Evolutionary conservation across 257 asterid species (phyloP), one percentile per base, ranked within the genome.

Genomic region (Solanum sitiens): DNA sequence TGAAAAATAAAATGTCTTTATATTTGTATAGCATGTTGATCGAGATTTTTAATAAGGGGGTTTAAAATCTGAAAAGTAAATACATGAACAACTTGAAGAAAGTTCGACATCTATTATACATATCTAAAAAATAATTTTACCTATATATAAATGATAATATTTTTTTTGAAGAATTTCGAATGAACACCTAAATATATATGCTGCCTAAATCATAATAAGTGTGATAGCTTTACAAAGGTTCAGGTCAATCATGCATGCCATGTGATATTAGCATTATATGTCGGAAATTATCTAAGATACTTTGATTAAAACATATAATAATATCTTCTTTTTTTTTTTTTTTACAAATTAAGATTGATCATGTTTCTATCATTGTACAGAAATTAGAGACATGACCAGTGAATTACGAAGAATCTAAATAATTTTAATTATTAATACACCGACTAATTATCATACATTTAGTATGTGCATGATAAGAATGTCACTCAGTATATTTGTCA

Each of bases 401-500:
- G 83, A 76, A 42, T 76, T 40, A 23, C 23, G 35, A 40, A 76
- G 59, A 76, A 40, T 76, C 59, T 37, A 39, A 21, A 39, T 23
- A 70, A 70, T 30, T 70, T 27, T 32, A 32, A 32, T 71, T 71
- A 45, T 44, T 77, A 45, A 79, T 44, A 44, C 67, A 79, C 85
- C 85, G 67, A 45, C 27, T 16, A 15, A 79, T 25, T 44, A 79
- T 44, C 65, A 79, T 79, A 79, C 56, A 45, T 45, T 27, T 61
- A 14, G 15, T 25, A 44, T 79, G 84, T 44, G 25, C 14, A 8
- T 79, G 84, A 27, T 45, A 45, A 8, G 84, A 45, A 25, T 44
- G 25, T 27, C 67, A 79, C 39, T 15, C 65, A 18, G n/a, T n/a
- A 44, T 23, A 7, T 15, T 76, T n/a, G 8, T 25, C 15, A 15